Evolutionary conservation across 257 asterid species (phyloP).

Genomic region (Pogostemon cablin): DNA sequence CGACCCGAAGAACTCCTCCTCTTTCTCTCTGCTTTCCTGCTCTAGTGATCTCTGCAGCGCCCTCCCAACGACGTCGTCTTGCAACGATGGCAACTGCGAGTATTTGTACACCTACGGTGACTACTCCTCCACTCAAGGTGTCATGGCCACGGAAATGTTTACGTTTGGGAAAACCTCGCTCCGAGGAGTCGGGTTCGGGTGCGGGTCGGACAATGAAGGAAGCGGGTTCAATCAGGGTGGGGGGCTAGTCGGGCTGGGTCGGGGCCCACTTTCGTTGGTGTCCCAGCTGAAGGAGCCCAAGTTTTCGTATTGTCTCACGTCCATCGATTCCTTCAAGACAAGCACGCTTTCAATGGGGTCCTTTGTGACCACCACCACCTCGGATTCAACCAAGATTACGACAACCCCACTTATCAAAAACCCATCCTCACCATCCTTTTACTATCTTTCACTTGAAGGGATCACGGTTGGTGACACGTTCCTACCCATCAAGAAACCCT

Average conservation of each 20-base stretch:
- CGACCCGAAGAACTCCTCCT: constrained; percentile 55
- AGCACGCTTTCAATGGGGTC: constrained; percentile 78
- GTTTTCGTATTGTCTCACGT: constrained; percentile 76
- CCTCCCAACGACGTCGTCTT: constrained; percentile 47
- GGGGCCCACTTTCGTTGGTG: constrained; percentile 76
- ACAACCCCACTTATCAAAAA: constrained; percentile 56
- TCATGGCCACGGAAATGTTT: constrained; percentile 67
- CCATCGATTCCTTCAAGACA: constrained; percentile 50
- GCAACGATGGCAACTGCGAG: constrained; percentile 50
- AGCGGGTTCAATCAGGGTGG: constrained; percentile 70
- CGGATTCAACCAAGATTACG: constrained; percentile 25
- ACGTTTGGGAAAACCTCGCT: constrained; percentile 52
- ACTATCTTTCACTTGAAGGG: constrained; percentile 73
- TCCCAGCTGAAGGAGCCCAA: constrained; percentile 79
- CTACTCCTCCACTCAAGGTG: constrained; percentile 71
- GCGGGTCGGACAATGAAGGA: constrained; percentile 78
- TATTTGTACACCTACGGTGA: constrained; percentile 77
- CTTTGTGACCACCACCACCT: constrained; percentile 8
- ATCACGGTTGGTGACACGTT: constrained; percentile 71
- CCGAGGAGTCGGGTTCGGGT: constrained; percentile 66
- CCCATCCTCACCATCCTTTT: constrained; percentile 73
- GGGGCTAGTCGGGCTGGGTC: constrained; percentile 83
- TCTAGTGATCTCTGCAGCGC: constrained; percentile 55
- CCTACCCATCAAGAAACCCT: constrained; percentile 49
- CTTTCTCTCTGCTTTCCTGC: constrained; percentile 55